phyloP scores from a whole-genome alignment of 768 basidiomycete genomes.

The Phanerochaete carnosa region DNA sequence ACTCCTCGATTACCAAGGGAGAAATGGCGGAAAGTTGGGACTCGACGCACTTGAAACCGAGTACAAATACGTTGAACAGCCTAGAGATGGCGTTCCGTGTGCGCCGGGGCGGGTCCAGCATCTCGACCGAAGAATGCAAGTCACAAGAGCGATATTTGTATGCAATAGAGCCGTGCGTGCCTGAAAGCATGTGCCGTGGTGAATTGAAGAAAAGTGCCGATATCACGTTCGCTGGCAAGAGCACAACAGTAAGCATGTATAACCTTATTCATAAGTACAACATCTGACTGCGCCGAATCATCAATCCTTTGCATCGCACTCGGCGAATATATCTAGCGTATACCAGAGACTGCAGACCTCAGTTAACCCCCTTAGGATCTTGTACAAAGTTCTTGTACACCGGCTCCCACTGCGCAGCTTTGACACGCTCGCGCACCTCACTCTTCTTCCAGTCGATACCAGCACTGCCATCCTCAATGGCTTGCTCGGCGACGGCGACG shows the following conservation, averaged over 20 bases:
- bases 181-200: no score
- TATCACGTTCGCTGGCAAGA: no score
- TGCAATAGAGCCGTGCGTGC: no score
- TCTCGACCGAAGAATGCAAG: no score
- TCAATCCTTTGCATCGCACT: no score
- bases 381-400: constrained; percentile 63
- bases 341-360: neutral
- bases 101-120: neutral
- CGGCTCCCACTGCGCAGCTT: constrained; percentile 58
- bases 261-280: neutral
- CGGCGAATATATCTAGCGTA: neutral
- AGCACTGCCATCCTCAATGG: constrained; percentile 67
- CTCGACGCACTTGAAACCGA: no score
- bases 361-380: constrained; percentile 44
- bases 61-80: no score
- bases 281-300: no score
- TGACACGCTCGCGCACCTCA: constrained; percentile 50
- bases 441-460: constrained; percentile 44
- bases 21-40: no score
- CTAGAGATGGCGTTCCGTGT: neutral
- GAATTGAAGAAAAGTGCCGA: no score
- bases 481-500: constrained; percentile 77
- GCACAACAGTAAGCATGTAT: neutral
- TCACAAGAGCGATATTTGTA: no score
- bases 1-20: no score